Base-by-base conservation (phyloP, 2,329 filamentous ascomycete genomes). In the Penicillium italicum region DNA sequence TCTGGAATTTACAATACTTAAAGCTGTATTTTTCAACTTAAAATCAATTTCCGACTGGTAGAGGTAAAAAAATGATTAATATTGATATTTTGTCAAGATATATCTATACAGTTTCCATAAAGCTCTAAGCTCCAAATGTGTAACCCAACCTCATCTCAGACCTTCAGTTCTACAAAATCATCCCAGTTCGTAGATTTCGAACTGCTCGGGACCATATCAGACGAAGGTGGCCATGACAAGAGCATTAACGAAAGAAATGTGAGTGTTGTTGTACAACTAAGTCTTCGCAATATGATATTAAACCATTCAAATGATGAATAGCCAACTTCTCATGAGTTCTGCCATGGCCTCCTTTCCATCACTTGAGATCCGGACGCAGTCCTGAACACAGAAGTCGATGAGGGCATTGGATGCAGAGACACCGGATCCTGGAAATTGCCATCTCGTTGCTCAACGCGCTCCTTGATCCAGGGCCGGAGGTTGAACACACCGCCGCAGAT, bases 401-500 rank as follows among this genome's bases (percentile, higher is more conserved):
- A 86, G 1, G 80, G 78, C 60, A 82, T 64, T 26, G 78, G 72
- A 57, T 81, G 77, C 37, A 83, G 60, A n/a, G 57, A 61, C 9
- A 66, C 52, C 4, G 55, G 55, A 26, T 56, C 60, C 31, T 53
- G 64, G 1, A 20, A 6, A 44, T 55, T 36, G 53, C 47, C 30
- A 11, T 36, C 33, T 46, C 37, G 47, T 44, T 47, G 49, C 33
- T 55, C 63, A 11, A 37, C 57, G n/a, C 55, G 54, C 50, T 71
- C 67, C 55, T 69, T 70, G 0, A 82, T 57, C 83, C 83, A 86
- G 1, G 86, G 85, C 12, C 78, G 51, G 3, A 89, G 68, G 61
- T 88, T 87, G 64, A 84, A 88, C 58, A 85, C 85, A 1, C 79
- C 83, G 0, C 86, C 86, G 56, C 82, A 85, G 0, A 81, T 80